These are phyloP conservation scores for Chimonanthus praecox DNA, from an alignment of 164 flowering plant species.

Conservation along the genomic window DNA sequence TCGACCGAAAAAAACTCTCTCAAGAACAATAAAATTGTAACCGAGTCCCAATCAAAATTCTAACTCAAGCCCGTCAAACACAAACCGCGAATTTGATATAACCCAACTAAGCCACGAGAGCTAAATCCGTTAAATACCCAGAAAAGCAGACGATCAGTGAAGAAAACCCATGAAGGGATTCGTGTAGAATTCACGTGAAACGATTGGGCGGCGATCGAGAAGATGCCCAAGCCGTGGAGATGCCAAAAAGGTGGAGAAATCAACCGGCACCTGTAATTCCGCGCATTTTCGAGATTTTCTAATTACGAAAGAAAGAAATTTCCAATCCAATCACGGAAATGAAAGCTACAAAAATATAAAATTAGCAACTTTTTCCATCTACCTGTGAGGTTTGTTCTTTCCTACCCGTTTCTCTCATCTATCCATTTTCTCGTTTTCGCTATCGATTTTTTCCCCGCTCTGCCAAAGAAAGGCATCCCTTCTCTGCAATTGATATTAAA, in stretches of 20 bases:
- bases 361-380: background rate
- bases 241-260: background rate
- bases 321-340: constrained; percentile 10
- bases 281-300: constrained; percentile 9
- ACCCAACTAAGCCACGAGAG: background rate
- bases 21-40: background rate
- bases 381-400: constrained; percentile 1
- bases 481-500: background rate
- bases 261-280: constrained; percentile 20
- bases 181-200: background rate
- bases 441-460: background rate
- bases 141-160: background rate
- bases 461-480: constrained; percentile 9
- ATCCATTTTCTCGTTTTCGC: background rate
- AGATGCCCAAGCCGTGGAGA: background rate
- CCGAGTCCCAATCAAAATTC: background rate
- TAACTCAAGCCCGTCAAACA: background rate
- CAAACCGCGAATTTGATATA: background rate
- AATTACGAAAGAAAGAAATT: background rate
- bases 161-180: background rate
- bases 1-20: background rate
- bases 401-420: too few species aligned
- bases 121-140: constrained; percentile 6
- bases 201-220: background rate
- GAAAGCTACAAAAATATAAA: background rate